These are phyloP conservation scores for Fistulifera pelliculosa DNA, from an alignment of 108 stramenopile genomes.

Conservation along the genomic window DNA sequence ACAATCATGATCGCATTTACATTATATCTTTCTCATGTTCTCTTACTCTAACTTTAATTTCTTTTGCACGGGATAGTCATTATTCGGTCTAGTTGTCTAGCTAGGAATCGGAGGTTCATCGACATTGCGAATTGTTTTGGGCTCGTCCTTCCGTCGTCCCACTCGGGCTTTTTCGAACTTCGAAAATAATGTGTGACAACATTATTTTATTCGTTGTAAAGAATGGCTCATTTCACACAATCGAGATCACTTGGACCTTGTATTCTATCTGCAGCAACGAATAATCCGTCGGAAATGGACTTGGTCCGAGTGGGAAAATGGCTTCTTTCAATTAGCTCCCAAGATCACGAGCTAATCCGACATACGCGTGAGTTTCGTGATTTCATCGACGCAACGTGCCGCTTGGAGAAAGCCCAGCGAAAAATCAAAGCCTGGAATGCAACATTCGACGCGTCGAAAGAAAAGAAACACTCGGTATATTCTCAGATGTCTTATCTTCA, in stretches of 20 bases:
- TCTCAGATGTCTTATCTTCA: constrained; percentile 34
- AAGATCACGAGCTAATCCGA: constrained; percentile 32
- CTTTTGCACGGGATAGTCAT: too few relatives aligned
- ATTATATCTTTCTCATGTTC: too few relatives aligned
- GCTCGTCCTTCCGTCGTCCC: too few relatives aligned
- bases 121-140: too few relatives aligned
- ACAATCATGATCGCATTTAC: too few relatives aligned
- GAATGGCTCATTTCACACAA: not conserved
- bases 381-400: constrained; percentile 31
- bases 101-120: too few relatives aligned
- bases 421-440: not conserved
- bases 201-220: not conserved
- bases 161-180: too few relatives aligned
- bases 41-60: too few relatives aligned
- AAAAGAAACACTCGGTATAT: not conserved
- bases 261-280: not conserved
- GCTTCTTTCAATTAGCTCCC: constrained; percentile 31
- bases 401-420: constrained; percentile 26
- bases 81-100: too few relatives aligned
- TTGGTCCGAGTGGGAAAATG: not conserved
- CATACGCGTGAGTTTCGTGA: constrained; percentile 31
- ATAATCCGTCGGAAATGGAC: not conserved
- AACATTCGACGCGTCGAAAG: not conserved
- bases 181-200: too few relatives aligned
- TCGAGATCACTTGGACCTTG: not conserved